Conservation (phyloP, 257 asterid species). For the Verbascum thapsus region DNA sequence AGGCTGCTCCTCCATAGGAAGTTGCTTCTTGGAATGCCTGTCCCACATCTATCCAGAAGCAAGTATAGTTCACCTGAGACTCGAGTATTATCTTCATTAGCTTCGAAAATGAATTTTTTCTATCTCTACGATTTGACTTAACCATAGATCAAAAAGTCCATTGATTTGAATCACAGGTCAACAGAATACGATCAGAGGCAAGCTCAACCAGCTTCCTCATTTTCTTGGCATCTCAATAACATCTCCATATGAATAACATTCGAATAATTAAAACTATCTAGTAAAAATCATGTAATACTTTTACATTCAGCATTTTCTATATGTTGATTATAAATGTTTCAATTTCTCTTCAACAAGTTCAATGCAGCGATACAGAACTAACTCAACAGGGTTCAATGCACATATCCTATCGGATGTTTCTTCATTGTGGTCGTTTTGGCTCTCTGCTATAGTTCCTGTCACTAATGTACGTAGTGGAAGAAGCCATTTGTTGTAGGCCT, state of each 20-base stretch:
- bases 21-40: no score
- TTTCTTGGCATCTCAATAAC: no score
- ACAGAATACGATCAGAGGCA: no score
- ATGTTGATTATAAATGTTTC: slow-evolving; percentile 26
- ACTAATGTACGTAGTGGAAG: slow-evolving; percentile 79
- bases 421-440: slow-evolving; percentile 33
- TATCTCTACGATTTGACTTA: no score
- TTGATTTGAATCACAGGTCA: no score
- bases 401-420: slow-evolving; percentile 42
- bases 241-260: background rate
- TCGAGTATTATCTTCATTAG: no score
- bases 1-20: no score
- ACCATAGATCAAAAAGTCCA: no score
- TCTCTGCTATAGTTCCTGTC: slow-evolving; percentile 45
- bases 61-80: no score
- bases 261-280: background rate
- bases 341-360: slow-evolving; percentile 72
- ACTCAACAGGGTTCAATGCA: slow-evolving; percentile 69
- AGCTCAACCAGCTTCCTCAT: no score
- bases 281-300: background rate
- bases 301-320: background rate
- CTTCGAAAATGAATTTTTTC: no score
- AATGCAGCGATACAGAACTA: slow-evolving; percentile 77
- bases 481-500: slow-evolving; percentile 70
- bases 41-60: no score